Evolutionary conservation across 768 basidiomycete species (phyloP), one percentile per base, ranked within the genome.

Genomic region (Jaapia argillacea): DNA sequence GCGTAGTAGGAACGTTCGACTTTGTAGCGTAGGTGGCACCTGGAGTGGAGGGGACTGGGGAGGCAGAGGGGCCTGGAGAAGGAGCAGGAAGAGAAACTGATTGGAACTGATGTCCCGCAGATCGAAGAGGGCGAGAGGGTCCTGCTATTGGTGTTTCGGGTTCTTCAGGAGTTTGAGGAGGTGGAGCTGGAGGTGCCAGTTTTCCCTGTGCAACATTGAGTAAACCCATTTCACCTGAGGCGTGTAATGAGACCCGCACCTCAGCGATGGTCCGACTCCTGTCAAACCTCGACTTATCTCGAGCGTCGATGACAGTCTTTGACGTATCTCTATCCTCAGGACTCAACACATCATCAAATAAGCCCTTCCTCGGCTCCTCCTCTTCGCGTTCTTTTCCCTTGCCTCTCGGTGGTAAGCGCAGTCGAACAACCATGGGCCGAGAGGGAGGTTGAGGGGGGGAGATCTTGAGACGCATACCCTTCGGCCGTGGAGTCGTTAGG

Each of bases 341-440:
- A 12, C 60, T 61, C 26, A 98, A 69, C 31, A 94, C 70, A 18
- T 91, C 92, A 38, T 96, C 92, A 55, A 93, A 97, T 40, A 91
- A 67, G 21, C 81, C 80, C 31, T 68, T 69, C 35, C 64, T 60
- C 7, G 62, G 59, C 22, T 68, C 65, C 5, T 81, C 81, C 6
- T 81, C 80, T 43, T 57, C 59, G 13, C 59, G 54, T 13, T 79
- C 79, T 55, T 78, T 82, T 24, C 76, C 76, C 57, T 84, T 85
- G 24, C 75, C 74, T 51, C 78, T 75, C n/a, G 71, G 69, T 1
- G 72, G 67, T 6, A 81, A 60, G 23, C 75, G 75, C 38, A 80
- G 63, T 20, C 75, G 72, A 20, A 83, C 71, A 22, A 62, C 58
- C 20, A 64, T 57, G 6, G 58, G 68, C 14, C 59, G 52, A 57